Evolutionary conservation across 805 yeast species (phyloP).

Genomic region (Lachancea sp.): DNA sequence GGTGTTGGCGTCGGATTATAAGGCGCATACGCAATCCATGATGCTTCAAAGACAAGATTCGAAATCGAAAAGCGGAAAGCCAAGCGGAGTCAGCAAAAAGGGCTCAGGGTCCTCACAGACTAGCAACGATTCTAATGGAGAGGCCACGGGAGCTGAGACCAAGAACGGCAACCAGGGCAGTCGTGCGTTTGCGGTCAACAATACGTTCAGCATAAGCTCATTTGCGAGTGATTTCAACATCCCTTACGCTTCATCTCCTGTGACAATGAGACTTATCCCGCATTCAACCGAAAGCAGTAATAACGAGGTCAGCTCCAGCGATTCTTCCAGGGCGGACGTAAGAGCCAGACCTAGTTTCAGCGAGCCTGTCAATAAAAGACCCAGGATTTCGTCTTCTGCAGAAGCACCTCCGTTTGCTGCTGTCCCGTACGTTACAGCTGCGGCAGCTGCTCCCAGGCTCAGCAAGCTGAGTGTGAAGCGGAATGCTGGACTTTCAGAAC

Average conservation of each 20-base stretch:
- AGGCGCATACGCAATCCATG: conserved; percentile 62
- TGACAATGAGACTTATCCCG: conserved; percentile 50
- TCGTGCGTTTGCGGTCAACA: conserved; percentile 5
- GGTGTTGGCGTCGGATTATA: conserved; percentile 65
- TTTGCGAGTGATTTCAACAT: conserved; percentile 34
- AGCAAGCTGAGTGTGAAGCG: conserved; percentile 43
- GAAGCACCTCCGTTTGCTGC: not conserved
- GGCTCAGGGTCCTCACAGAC: conserved; percentile 11
- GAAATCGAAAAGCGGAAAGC: conserved; percentile 3
- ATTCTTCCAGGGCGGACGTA: not conserved
- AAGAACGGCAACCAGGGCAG: conserved; percentile 1
- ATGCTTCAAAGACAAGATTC: conserved; percentile 3
- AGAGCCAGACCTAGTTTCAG: not conserved
- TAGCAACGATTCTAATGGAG: conserved; percentile 10
- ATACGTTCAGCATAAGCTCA: conserved; percentile 7
- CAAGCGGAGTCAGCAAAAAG: conserved; percentile 10
- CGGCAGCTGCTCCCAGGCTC: conserved; percentile 77
- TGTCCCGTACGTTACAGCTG: conserved; percentile 50
- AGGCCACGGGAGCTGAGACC: conserved; percentile 30
- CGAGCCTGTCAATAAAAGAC: conserved; percentile 3
- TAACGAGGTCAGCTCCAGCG: not conserved
- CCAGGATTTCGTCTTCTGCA: not conserved
- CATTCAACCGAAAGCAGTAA: not conserved
- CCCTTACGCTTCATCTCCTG: conserved; percentile 74
- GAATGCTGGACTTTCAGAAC: conserved; percentile 35